Conservation (phyloP, 495 filamentous ascomycete species). For the Xeromyces bisporus region DNA sequence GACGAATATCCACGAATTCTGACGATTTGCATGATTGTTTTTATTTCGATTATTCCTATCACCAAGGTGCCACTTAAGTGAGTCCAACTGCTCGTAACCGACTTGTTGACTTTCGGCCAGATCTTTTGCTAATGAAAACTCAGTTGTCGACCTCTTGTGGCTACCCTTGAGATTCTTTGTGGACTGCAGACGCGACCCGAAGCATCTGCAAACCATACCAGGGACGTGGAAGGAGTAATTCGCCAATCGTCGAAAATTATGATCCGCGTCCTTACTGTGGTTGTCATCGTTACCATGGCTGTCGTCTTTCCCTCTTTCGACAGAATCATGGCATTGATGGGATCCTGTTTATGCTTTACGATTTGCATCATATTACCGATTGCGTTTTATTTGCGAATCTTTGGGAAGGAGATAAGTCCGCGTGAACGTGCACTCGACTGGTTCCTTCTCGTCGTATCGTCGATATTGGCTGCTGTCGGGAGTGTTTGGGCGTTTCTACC, state of each 20-base stretch:
- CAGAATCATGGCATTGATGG: constrained; percentile 85
- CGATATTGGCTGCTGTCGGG: constrained; percentile 52
- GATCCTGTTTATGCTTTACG: constrained; percentile 77
- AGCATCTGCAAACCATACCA: constrained; percentile 15
- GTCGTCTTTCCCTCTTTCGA: constrained; percentile 83
- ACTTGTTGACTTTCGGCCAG: background rate
- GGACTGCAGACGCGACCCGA: constrained; percentile 38
- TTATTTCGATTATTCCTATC: constrained; percentile 81
- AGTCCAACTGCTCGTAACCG: constrained; percentile 9
- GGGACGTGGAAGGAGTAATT: constrained; percentile 39
- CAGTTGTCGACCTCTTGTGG: constrained; percentile 67
- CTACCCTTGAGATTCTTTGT: constrained; percentile 62
- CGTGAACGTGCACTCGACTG: constrained; percentile 50
- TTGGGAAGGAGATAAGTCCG: constrained; percentile 55
- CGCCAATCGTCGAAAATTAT: constrained; percentile 38
- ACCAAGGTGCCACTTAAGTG: constrained; percentile 88
- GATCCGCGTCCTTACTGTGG: constrained; percentile 42
- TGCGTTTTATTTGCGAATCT: constrained; percentile 85
- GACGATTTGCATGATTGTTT: constrained; percentile 61
- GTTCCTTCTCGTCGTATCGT: constrained; percentile 50
- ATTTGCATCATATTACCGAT: constrained; percentile 86
- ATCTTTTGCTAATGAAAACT: constrained; percentile 6
- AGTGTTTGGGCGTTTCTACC: constrained; percentile 84
- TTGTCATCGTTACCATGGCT: constrained; percentile 48
- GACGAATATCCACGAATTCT: constrained; percentile 64